phyloP scores from a whole-genome alignment of 805 yeast genomes.

The Ogataea philodendri region DNA sequence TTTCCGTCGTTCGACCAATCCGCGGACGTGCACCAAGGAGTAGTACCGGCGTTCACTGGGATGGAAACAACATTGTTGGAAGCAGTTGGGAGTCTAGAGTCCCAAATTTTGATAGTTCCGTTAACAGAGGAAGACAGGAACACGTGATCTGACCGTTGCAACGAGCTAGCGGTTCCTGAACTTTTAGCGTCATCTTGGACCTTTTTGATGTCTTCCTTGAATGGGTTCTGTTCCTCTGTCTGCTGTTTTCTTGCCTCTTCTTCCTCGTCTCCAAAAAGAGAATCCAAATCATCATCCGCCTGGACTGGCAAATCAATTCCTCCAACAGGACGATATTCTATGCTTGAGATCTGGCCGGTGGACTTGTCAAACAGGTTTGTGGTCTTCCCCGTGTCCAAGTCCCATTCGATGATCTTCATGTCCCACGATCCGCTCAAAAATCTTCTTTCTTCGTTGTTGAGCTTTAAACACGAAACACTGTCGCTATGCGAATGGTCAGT shows the following conservation, averaged over 20 bases:
- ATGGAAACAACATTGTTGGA: constrained; percentile 25
- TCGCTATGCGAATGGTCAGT: constrained; percentile 53
- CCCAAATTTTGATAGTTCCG: constrained; percentile 84
- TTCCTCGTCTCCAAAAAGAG: constrained; percentile 26
- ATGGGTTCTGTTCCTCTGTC: constrained; percentile 14
- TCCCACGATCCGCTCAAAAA: constrained; percentile 93
- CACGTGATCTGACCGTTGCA: constrained; percentile 40
- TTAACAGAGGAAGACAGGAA: constrained; percentile 81
- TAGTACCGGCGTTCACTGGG: constrained; percentile 59
- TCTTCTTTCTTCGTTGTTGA: constrained; percentile 59
- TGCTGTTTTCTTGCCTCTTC: constrained; percentile 39
- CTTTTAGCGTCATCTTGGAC: constrained; percentile 47
- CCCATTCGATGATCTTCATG: constrained; percentile 77
- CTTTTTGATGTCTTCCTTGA: constrained; percentile 17
- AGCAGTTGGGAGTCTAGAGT: constrained; percentile 46
- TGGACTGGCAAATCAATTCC: constrained; percentile 41
- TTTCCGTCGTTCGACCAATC: constrained; percentile 88
- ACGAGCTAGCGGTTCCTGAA: constrained; percentile 27
- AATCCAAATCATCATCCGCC: constrained; percentile 18
- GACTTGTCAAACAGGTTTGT: constrained; percentile 50
- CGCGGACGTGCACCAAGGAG: constrained; percentile 93
- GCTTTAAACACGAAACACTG: constrained; percentile 68
- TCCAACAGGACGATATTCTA: constrained; percentile 68
- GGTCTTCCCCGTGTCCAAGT: constrained; percentile 66
- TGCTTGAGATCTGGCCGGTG: constrained; percentile 75